Base-by-base conservation (phyloP, 2,329 filamentous ascomycete species). In the Blastomyces gilchristii region DNA sequence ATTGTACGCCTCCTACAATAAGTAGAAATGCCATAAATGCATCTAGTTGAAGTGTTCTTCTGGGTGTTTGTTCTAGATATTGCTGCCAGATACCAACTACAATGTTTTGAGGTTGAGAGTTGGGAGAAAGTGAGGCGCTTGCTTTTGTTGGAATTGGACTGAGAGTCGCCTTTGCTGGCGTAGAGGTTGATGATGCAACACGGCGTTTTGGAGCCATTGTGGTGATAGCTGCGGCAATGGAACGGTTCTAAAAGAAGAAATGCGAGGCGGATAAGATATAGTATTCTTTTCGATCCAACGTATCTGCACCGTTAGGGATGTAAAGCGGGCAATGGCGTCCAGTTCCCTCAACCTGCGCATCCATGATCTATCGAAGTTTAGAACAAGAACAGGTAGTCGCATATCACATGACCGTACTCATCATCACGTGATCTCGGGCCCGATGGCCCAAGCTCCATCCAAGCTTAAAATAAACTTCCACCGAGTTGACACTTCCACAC, bases 11-110 rank as follows among this genome's bases (percentile, higher is more conserved):
- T 60, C 91, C 94, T 4, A 96, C 90, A 1, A 87, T 81, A 28
- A 94, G 85, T 64, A 99, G 80, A 75, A 97, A 99, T 3, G 78
- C 85, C 84, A 99, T 87, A 76, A 99, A 99, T 45, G 84, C 84
- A 76, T 99, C 94, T 66, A 97, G 83, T 65, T 99, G 84, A 83
- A 96, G 94, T 58, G 88, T 93, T 66, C 93, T 86, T 82, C 96
- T 92, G 57, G 93, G 87, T 54, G 94, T 99, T 69, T 86, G 83
- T 68, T 87, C 80, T 62, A 87, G 75, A 77, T 99, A 99, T 76
- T 90, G 86, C 69, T 86, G 80, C 83, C 87, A 88, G 69, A 97
- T 82, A 72, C 86, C 86, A 63, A 81, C 70, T 53, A 87, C 79
- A 67, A 95, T 89, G 70, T 87, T 80, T 71, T 78, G 68, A 34